A percentile compares a stretch with the other conserved stretches of the same genome.
phyloP scores from a whole-genome alignment of 805 yeast genomes.

The Barnettozyma sucrosica region DNA sequence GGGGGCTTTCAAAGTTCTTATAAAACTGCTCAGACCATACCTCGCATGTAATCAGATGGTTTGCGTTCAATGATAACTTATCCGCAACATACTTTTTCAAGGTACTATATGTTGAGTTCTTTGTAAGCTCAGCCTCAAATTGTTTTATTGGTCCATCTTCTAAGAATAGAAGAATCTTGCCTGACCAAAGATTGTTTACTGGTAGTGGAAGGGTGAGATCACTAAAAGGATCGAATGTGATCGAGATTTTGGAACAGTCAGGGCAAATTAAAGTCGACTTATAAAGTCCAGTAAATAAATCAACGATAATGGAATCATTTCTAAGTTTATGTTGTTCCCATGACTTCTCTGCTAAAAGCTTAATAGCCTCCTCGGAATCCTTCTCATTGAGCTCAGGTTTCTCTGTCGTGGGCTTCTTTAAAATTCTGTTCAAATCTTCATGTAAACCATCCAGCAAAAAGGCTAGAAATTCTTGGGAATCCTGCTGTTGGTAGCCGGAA shows the following conservation, averaged over 20 bases:
- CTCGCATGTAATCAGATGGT: conserved; percentile 47
- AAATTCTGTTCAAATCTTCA: conserved; percentile 83
- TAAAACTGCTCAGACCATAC: conserved; percentile 65
- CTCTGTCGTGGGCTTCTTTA: conserved; percentile 79
- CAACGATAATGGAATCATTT: conserved; percentile 80
- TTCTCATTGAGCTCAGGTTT: conserved; percentile 76
- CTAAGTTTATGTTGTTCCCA: conserved; percentile 78
- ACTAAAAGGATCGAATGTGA: conserved; percentile 91
- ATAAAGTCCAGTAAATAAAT: conserved; percentile 85
- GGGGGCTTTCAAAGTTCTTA: conserved; percentile 60
- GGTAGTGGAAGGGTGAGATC: conserved; percentile 90
- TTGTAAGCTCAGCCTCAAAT: conserved; percentile 68
- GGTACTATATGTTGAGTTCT: conserved; percentile 57
- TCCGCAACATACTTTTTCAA: conserved; percentile 55
- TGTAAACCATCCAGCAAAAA: conserved; percentile 85
- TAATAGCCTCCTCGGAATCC: conserved; percentile 47
- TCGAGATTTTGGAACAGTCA: conserved; percentile 66
- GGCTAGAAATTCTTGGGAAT: conserved; percentile 88
- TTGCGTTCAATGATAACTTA: conserved; percentile 34
- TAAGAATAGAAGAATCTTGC: conserved; percentile 58
- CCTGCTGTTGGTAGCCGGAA: conserved; percentile 82
- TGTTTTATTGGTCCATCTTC: conserved; percentile 41
- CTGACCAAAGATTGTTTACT: conserved; percentile 64
- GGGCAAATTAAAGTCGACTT: conserved; percentile 90
- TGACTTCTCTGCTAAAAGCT: conserved; percentile 61